These are phyloP conservation scores for Lichina pygmaea DNA, from an alignment of 495 filamentous ascomycete species.

Conservation along the genomic window DNA sequence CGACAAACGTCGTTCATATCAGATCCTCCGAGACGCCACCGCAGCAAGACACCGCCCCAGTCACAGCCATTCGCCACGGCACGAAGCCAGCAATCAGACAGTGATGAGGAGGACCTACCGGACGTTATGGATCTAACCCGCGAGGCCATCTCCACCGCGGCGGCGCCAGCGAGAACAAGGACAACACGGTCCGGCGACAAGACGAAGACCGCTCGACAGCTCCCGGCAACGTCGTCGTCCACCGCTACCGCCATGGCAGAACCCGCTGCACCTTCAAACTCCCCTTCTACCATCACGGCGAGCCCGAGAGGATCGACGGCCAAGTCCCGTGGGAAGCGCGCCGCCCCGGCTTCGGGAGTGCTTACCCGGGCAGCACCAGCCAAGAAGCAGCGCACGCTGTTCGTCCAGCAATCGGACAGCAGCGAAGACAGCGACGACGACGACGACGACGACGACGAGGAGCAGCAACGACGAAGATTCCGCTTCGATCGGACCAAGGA, in stretches of 20 bases:
- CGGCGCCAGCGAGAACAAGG: neutral
- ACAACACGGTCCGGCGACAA: slow-evolving; percentile 13
- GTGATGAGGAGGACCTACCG: no score
- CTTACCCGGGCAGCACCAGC: slow-evolving; percentile 11
- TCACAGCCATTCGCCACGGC: slow-evolving; percentile 5
- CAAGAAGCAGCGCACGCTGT: slow-evolving; percentile 16
- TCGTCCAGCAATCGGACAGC: slow-evolving; percentile 11
- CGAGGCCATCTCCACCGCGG: slow-evolving; percentile 3
- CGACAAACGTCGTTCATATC: slow-evolving; percentile 5
- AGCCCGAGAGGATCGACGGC: slow-evolving; percentile 4
- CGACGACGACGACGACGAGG: slow-evolving; percentile 5
- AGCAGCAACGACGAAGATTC: no score
- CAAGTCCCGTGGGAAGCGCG: slow-evolving; percentile 12
- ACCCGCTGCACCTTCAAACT: no score
- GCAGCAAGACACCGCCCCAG: neutral
- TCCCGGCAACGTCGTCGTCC: neutral
- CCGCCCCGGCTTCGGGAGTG: slow-evolving; percentile 9
- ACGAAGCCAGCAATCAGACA: slow-evolving; percentile 8
- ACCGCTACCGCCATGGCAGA: no score
- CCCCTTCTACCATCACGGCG: no score
- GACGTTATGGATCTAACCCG: neutral
- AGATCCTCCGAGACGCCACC: no score
- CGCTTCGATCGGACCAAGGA: no score
- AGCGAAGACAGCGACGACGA: slow-evolving; percentile 24
- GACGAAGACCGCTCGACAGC: slow-evolving; percentile 8